Conservation (phyloP, 345 rosid genomes). For the Mallotus nudiflorus region DNA sequence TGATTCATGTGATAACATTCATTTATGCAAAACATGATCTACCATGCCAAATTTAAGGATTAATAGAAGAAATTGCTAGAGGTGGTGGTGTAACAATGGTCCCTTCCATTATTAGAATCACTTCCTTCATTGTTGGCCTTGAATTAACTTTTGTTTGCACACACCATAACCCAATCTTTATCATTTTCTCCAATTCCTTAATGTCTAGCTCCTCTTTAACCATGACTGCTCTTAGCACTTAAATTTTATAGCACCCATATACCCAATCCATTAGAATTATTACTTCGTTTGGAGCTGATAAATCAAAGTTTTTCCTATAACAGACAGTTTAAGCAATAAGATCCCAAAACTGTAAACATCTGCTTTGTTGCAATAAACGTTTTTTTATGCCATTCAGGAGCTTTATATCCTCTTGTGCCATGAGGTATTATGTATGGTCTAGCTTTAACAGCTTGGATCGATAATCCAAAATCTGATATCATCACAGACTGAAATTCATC, state of each 20-base stretch:
- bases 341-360: background rate
- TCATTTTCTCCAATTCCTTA: too few species aligned
- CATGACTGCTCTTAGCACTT: too few species aligned
- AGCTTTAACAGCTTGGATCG: slow-evolving; percentile 15
- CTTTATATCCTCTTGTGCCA: slow-evolving; percentile 11
- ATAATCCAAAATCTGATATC: slow-evolving; percentile 14
- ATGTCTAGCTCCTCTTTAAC: too few species aligned
- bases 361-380: background rate
- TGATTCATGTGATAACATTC: too few species aligned
- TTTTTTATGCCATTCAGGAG: slow-evolving; percentile 14
- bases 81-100: background rate
- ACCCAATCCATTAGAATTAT: background rate
- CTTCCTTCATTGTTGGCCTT: slow-evolving; percentile 8
- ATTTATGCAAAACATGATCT: too few species aligned
- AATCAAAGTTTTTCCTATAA: slow-evolving; percentile 4
- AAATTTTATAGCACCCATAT: too few species aligned
- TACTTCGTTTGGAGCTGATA: background rate
- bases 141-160: background rate
- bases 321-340: slow-evolving; percentile 6
- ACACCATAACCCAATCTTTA: background rate
- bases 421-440: slow-evolving; percentile 10
- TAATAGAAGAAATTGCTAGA: background rate
- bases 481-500: background rate
- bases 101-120: slow-evolving; percentile 12
- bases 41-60: background rate